Base-by-base conservation (phyloP, 2,329 filamentous ascomycete genomes). In the Aspergillus fischeri region DNA sequence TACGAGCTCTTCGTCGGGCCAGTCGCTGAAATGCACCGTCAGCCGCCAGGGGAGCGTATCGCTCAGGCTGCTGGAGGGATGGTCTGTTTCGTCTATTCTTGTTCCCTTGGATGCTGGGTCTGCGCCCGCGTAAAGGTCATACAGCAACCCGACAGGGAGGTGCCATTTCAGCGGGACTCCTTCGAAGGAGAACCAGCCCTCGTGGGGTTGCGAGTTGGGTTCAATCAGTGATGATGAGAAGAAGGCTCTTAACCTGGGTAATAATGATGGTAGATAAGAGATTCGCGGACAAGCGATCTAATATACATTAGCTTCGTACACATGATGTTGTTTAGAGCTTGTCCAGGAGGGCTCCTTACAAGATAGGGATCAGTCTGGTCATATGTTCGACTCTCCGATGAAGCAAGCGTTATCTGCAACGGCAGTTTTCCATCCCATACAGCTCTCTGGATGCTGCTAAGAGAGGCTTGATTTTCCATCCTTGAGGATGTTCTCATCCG, bases 131-230 rank as follows among this genome's bases (percentile, higher is more conserved):
- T 89, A 89, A 5, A 90, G 77, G 70, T 90, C 88, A 67, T 85
- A 89, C 4, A 90, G 78, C 10, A 91, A 75, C 1, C 88, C 88
- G 10, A 88, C 70, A 0, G 88, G 87, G 58, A 88, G 86, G 67
- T 90, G 87, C 86, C 86, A 88, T 76, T 88, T 89, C 61, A 90
- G 71, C 2, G 86, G 83, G 17, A 90, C 86, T 14, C 79, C 81
- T 69, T 90, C 85, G 66, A 86, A 87, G 1, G 83, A 85, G 61
- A 91, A 83, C 83, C 85, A 87, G 21, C 83, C 81, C 47, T 83
- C 75, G 57, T 82, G 76, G 7, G 80, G 68, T 3, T 75, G 62
- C 9, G 81, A 75, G 47, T 80, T 74, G 3, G 85, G 80, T 61
- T 86, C 77, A 63, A 88, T 88, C 41, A 89, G 72, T 27, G 73